phyloP scores from a whole-genome alignment of 108 stramenopile species.

The Asterionellopsis glacialis region DNA sequence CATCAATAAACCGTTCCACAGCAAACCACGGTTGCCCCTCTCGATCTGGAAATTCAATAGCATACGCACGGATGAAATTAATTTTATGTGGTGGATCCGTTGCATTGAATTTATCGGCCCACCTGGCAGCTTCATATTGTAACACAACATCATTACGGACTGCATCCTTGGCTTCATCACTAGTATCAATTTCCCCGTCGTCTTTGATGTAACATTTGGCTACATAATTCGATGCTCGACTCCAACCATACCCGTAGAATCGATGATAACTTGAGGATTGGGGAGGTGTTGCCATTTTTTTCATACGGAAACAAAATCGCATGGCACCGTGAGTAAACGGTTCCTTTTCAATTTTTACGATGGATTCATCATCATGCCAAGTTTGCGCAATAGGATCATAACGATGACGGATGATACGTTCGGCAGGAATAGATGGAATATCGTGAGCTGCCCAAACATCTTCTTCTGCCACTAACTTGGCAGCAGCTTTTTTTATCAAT shows the following conservation, averaged over 20 bases:
- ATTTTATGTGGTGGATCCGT: conserved; percentile 63
- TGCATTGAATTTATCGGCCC: conserved; percentile 68
- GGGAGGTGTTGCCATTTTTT: conserved; percentile 68
- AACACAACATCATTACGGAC: conserved; percentile 67
- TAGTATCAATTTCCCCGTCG: conserved; percentile 36
- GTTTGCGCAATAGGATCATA: conserved; percentile 54
- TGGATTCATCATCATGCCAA: conserved; percentile 55
- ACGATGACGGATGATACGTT: conserved; percentile 64
- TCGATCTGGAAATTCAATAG: conserved; percentile 70
- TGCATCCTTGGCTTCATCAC: conserved; percentile 47
- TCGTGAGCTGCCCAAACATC: conserved; percentile 70
- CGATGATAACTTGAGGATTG: conserved; percentile 61
- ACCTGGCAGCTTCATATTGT: conserved; percentile 75
- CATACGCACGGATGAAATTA: conserved; percentile 71
- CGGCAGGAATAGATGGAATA: conserved; percentile 59
- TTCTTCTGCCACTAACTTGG: conserved; percentile 41
- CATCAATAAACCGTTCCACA: conserved; percentile 76
- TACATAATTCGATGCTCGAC: conserved; percentile 62
- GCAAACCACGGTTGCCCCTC: conserved; percentile 65
- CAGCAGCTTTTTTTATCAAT: conserved; percentile 28
- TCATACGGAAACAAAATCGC: conserved; percentile 78
- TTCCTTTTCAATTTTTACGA: conserved; percentile 64
- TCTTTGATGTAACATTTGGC: conserved; percentile 60
- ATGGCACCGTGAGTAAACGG: conserved; percentile 80
- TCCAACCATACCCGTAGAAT: conserved; percentile 76